Base-by-base conservation (phyloP, 2,329 filamentous ascomycete genomes). In the Endothia cerciana region DNA sequence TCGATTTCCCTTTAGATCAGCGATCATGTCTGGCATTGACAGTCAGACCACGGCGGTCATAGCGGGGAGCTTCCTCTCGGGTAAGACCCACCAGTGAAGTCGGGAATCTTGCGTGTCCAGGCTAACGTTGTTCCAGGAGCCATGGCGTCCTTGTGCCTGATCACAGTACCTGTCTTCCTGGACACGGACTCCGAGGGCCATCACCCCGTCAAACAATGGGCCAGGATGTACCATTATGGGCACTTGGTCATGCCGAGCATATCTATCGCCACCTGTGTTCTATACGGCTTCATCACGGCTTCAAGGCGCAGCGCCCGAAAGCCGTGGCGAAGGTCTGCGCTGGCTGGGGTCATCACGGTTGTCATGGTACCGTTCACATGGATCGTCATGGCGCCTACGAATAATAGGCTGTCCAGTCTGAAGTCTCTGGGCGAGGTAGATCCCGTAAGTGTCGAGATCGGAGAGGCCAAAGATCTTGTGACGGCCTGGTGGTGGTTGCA, bases 191-290 rank as follows among this genome's bases (percentile, higher is more conserved):
- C 66, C 4, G 61, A 72, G 8, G 56, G 73, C 0, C 36, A 60
- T 6, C 74, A 75, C 7, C 63, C 77, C 10, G 65, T 74, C 60
- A 65, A 25, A 11, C 72, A 75, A 63, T 78, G 74, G 75, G 72
- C 70, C 1, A 70, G 74, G 6, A 68, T 75, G 49, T 78, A 78
- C 65, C 70, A 74, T 69, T 75, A 75, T 53, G 76, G 74, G 2
- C 74, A 76, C 64, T 62, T 67, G 3, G 60, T 65, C 5, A 68
- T 77, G 62, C 76, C 76, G 1, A 65, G 69, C 15, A 43, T 76
- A 45, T 68, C 69, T 3, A 68, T 77, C 25, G 68, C 43, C 2
- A 74, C 73, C 25, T 53, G 67, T 36, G n/a, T 65, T 2, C 64
- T 77, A 1, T 73, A 75, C 57, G 62, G 15, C 8, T 73, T 28